A percentile compares a stretch with the other conserved stretches of the same genome.
These are phyloP conservation scores for Diphasiastrum complanatum DNA, from an alignment of 83 land plant genomes.

Conservation along the genomic window DNA sequence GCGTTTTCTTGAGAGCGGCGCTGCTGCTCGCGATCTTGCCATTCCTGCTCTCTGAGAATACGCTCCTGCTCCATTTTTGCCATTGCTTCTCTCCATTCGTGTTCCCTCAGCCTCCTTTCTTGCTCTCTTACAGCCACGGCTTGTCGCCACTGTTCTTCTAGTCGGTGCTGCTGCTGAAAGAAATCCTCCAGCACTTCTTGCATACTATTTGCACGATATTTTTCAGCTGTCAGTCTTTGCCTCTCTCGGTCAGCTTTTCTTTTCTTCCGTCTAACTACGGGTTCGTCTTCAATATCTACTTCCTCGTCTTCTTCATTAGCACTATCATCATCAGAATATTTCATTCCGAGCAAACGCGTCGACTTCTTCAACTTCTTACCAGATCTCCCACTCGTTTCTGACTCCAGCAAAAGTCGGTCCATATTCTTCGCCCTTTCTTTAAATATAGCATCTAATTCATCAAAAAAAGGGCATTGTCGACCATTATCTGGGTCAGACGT, in stretches of 20 bases:
- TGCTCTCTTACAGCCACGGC: slow-evolving; percentile 2
- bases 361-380: slow-evolving; percentile 2
- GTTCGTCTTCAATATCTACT: no score
- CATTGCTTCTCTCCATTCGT: slow-evolving; percentile 5
- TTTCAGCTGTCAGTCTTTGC: slow-evolving; percentile 7
- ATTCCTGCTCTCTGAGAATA: slow-evolving; percentile 6
- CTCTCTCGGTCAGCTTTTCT: slow-evolving; percentile 6
- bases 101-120: not conserved
- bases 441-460: slow-evolving; percentile 11
- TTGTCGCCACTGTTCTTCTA: slow-evolving; percentile 10
- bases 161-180: slow-evolving; percentile 6
- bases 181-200: slow-evolving; percentile 14
- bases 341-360: not conserved
- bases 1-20: not conserved
- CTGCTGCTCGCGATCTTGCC: slow-evolving; percentile 6
- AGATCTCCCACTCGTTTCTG: not conserved
- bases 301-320: no score
- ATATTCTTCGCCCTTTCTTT: slow-evolving; percentile 8
- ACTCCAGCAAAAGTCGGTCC: slow-evolving; percentile 10
- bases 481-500: slow-evolving; percentile 13
- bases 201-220: slow-evolving; percentile 7
- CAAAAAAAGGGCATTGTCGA: slow-evolving; percentile 11
- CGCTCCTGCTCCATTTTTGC: slow-evolving; percentile 11
- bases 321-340: no score
- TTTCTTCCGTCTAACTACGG: not conserved